Percentiles rank a stretch among this genome's conserved stretches.
These are phyloP conservation scores for Iris pallida DNA, from an alignment of 116 monocot species.

Conservation along the genomic window DNA sequence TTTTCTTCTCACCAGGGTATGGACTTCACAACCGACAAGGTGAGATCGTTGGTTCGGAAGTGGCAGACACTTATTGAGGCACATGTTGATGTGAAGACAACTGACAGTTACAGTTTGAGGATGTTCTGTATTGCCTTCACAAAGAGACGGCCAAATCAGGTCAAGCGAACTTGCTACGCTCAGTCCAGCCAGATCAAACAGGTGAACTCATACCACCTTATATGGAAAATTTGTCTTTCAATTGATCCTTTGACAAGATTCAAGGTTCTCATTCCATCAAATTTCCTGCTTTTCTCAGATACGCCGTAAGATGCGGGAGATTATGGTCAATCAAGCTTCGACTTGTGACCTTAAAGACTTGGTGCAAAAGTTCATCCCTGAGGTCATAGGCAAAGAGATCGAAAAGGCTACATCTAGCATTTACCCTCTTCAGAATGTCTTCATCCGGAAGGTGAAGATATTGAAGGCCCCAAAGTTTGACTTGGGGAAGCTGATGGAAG, in stretches of 20 bases:
- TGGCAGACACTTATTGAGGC: constrained; percentile 89
- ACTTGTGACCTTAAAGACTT: constrained; percentile 43
- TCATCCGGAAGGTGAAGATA: constrained; percentile 25
- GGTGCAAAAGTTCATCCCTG: constrained; percentile 69
- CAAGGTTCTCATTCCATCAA: not conserved
- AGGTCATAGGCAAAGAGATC: constrained; percentile 78
- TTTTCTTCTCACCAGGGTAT: constrained; percentile 44
- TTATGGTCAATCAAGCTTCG: constrained; percentile 44
- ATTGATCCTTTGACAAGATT: too few relatives aligned
- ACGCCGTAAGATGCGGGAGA: constrained; percentile 72
- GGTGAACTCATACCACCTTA: constrained; percentile 21
- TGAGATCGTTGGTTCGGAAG: constrained; percentile 69
- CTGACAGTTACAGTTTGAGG: constrained; percentile 67
- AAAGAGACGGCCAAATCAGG: constrained; percentile 71
- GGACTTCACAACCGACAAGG: constrained; percentile 82
- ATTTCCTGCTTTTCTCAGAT: constrained; percentile 29
- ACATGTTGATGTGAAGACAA: constrained; percentile 89
- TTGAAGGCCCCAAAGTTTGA: constrained; percentile 26
- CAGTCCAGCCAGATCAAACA: constrained; percentile 80
- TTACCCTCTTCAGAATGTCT: constrained; percentile 35
- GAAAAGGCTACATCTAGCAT: constrained; percentile 81
- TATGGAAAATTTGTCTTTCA: constrained; percentile 27
- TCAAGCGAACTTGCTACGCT: constrained; percentile 83
- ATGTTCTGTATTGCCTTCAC: constrained; percentile 88
- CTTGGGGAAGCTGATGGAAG: constrained; percentile 26